Percentiles rank a stretch among this genome's conserved stretches.
These are phyloP conservation scores for Fusarium bulbicola DNA, from an alignment of 2,329 filamentous ascomycete species.

Conservation along the genomic window DNA sequence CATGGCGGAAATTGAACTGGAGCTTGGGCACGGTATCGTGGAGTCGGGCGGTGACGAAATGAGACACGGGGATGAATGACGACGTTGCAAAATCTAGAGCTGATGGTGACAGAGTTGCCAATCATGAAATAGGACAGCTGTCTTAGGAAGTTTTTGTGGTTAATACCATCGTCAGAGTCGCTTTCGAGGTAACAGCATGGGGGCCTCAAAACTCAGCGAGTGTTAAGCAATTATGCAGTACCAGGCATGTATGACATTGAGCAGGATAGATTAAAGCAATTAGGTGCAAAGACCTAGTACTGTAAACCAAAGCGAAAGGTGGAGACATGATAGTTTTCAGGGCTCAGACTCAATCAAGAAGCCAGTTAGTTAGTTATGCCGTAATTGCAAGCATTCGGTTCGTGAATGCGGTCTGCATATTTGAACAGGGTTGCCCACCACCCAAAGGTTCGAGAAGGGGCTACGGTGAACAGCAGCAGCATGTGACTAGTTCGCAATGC, in stretches of 20 bases:
- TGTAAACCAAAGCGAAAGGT: conserved; percentile 19
- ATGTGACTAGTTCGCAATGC: conserved; percentile 23
- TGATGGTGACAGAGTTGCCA: neutral
- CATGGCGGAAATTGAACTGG: conserved; percentile 17
- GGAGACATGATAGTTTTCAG: conserved; percentile 25
- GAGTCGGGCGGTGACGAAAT: conserved; percentile 16
- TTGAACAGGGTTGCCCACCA: conserved; percentile 9
- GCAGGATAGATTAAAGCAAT: neutral
- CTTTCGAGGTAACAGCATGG: neutral
- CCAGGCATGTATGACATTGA: neutral
- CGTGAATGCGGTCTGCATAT: conserved; percentile 23
- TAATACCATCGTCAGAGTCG: neutral
- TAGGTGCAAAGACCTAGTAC: conserved; percentile 5
- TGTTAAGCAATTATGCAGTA: conserved; percentile 14
- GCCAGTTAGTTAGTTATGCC: conserved; percentile 11
- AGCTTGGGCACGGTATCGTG: conserved; percentile 22
- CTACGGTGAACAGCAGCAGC: conserved; percentile 11
- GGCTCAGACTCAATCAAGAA: conserved; percentile 29
- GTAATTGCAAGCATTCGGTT: conserved; percentile 18
- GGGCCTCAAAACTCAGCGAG: conserved; percentile 4
- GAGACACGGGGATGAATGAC: neutral
- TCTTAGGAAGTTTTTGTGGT: neutral
- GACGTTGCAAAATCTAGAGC: neutral
- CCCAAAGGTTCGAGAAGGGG: conserved; percentile 35
- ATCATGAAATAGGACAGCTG: neutral